Conservation (phyloP, 179 eudicot species). For the Camellia oleifera region DNA sequence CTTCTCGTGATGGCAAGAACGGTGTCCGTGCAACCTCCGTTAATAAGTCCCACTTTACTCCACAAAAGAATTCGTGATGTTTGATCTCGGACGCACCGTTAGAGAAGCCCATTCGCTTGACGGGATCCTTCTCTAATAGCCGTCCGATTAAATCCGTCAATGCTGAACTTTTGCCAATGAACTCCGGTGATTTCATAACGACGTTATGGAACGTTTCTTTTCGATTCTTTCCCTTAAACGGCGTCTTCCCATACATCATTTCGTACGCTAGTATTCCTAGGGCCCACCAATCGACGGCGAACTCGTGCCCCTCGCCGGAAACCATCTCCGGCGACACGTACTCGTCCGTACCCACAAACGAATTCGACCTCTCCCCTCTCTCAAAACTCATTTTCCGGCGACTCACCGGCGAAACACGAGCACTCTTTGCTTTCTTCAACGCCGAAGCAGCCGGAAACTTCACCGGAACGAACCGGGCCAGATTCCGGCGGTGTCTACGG, state of each 20-base stretch:
- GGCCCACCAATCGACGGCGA: slow-evolving; percentile 92
- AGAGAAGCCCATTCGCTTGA: slow-evolving; percentile 56
- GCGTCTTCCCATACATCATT: slow-evolving; percentile 81
- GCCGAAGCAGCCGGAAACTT: neutral
- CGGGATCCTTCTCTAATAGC: slow-evolving; percentile 66
- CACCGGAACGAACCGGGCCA: slow-evolving; percentile 27
- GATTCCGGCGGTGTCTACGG: slow-evolving; percentile 15
- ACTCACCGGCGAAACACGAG: slow-evolving; percentile 60
- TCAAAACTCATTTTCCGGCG: slow-evolving; percentile 36
- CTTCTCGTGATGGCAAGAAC: slow-evolving; percentile 47
- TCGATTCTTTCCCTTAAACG: slow-evolving; percentile 63
- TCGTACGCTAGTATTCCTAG: slow-evolving; percentile 68
- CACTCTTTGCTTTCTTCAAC: slow-evolving; percentile 48
- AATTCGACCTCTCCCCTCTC: slow-evolving; percentile 53
- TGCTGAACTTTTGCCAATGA: slow-evolving; percentile 43
- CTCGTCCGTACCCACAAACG: slow-evolving; percentile 89
- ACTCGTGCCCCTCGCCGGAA: slow-evolving; percentile 64
- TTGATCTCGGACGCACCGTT: slow-evolving; percentile 67
- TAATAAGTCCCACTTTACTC: slow-evolving; percentile 71
- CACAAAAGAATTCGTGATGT: slow-evolving; percentile 61
- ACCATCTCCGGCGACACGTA: slow-evolving; percentile 86
- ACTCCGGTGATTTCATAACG: slow-evolving; percentile 39
- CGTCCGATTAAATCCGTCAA: slow-evolving; percentile 59
- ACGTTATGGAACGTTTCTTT: slow-evolving; percentile 69
- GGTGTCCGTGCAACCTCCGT: slow-evolving; percentile 74